Conservation (phyloP, 805 yeast species). For the Hanseniaspora singularis region DNA sequence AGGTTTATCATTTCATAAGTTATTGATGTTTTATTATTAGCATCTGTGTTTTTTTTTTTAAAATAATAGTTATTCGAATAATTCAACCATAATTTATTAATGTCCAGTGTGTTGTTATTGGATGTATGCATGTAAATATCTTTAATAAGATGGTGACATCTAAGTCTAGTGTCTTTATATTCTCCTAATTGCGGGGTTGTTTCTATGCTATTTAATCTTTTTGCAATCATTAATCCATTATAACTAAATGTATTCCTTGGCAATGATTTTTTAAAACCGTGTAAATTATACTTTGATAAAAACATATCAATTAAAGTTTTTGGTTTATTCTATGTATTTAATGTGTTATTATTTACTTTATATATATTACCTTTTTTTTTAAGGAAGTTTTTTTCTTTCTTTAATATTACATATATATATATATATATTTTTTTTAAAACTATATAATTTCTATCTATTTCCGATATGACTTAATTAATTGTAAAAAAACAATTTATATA, state of each 20-base stretch:
- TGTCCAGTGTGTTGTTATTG: conserved; percentile 5
- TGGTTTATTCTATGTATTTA: no score
- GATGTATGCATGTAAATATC: conserved; percentile 13
- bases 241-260: no score
- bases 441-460: no score
- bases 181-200: neutral
- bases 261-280: no score
- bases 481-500: neutral
- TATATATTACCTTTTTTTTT: no score
- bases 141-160: conserved; percentile 10
- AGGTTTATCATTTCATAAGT: neutral
- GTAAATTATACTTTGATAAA: no score
- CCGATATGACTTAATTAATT: neutral
- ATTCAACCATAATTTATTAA: conserved; percentile 8
- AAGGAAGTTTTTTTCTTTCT: no score
- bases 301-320: no score
- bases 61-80: conserved; percentile 10
- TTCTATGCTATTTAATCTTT: neutral
- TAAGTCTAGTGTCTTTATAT: conserved; percentile 10
- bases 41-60: neutral
- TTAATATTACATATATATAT: no score
- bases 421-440: no score
- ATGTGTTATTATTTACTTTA: no score
- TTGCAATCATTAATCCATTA: no score
- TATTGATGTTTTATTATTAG: neutral